phyloP scores from a whole-genome alignment of 2,329 filamentous ascomycete species.

The Akanthomyces lecanii region DNA sequence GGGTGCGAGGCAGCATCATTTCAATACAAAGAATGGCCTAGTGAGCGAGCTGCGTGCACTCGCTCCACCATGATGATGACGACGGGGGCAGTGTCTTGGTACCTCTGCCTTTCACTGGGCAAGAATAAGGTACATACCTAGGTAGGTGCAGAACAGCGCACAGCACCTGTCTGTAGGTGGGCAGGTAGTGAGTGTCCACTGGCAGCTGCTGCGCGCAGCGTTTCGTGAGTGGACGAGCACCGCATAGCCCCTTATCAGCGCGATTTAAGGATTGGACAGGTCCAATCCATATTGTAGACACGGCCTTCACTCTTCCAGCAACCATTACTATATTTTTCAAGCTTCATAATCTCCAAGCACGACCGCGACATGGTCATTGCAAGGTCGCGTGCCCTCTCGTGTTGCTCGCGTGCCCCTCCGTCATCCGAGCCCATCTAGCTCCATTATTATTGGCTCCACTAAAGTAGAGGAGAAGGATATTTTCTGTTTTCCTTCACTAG shows the following conservation, averaged over 20 bases:
- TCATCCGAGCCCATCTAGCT: background rate
- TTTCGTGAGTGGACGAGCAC: background rate
- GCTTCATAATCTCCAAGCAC: background rate
- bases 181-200: too few relatives aligned
- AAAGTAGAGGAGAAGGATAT: background rate
- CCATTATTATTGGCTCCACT: slow-evolving; percentile 3
- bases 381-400: slow-evolving; percentile 5
- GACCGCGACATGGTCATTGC: background rate
- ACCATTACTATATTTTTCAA: background rate
- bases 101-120: background rate
- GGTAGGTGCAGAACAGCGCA: too few relatives aligned
- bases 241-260: too few relatives aligned
- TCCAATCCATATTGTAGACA: too few relatives aligned
- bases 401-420: slow-evolving; percentile 8
- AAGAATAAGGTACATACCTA: too few relatives aligned
- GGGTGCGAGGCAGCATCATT: background rate
- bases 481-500: background rate
- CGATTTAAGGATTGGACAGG: too few relatives aligned
- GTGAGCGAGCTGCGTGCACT: too few relatives aligned
- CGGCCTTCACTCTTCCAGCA: background rate
- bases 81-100: background rate
- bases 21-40: background rate
- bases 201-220: background rate
- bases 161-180: too few relatives aligned
- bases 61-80: background rate